phyloP scores from a whole-genome alignment of 2,329 filamentous ascomycete species.

The Colletotrichum acutatum region DNA sequence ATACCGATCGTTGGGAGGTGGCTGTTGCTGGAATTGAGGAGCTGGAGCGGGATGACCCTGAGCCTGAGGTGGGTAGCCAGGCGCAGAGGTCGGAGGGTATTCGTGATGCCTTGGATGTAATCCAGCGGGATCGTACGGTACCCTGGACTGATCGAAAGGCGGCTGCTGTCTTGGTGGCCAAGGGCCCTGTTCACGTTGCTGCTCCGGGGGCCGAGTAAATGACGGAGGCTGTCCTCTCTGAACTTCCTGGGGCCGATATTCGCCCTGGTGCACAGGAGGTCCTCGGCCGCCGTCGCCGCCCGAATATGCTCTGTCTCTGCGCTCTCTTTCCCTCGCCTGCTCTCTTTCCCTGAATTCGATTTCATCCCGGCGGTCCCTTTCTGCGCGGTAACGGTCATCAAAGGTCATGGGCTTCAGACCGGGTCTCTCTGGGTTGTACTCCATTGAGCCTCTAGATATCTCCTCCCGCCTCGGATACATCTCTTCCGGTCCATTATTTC shows the following conservation, averaged over 20 bases:
- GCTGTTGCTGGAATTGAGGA: conserved; percentile 37
- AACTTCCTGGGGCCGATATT: conserved; percentile 55
- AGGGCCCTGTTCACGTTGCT: conserved; percentile 47
- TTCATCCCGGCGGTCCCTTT: conserved; percentile 59
- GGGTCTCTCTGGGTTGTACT: conserved; percentile 65
- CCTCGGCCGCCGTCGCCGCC: conserved; percentile 58
- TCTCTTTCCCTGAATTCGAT: conserved; percentile 53
- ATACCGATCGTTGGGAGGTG: conserved; percentile 52
- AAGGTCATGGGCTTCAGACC: conserved; percentile 56
- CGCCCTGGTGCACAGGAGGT: conserved; percentile 55
- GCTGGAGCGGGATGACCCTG: conserved; percentile 44
- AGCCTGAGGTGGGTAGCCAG: conserved; percentile 46
- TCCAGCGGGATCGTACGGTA: conserved; percentile 55
- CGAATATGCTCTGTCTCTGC: conserved; percentile 60
- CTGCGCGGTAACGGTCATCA: conserved; percentile 65
- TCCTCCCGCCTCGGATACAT: conserved; percentile 64
- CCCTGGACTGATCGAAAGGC: conserved; percentile 54
- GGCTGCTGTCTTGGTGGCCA: conserved; percentile 44
- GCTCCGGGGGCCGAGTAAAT: conserved; percentile 57
- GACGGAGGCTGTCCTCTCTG: conserved; percentile 46
- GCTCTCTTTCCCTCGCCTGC: conserved; percentile 54
- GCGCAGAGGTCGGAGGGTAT: conserved; percentile 56
- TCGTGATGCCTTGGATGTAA: conserved; percentile 58
- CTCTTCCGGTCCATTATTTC: conserved; percentile 52
- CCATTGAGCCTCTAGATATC: conserved; percentile 47